Evolutionary conservation across 495 filamentous ascomycete species (phyloP).

Genomic region (Melanomma pulvis-pyrius): DNA sequence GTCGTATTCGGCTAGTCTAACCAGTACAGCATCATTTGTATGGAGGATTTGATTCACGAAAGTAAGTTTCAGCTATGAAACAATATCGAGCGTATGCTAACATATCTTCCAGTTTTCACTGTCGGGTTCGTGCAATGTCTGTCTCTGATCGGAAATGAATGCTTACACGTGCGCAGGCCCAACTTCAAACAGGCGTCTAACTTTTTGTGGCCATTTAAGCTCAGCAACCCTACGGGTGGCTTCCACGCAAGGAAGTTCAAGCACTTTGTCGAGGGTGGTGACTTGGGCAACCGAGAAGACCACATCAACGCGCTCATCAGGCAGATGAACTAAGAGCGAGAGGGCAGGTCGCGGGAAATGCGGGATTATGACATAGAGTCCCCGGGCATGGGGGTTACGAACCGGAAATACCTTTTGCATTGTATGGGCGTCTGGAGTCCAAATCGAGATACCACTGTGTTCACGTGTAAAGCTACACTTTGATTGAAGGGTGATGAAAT

Average conservation of each 20-base stretch:
- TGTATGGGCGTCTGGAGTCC: conserved; percentile 19
- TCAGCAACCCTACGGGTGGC: conserved; percentile 93
- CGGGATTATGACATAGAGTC: conserved; percentile 16
- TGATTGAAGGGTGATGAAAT: conserved; percentile 23
- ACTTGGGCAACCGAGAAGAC: conserved; percentile 96
- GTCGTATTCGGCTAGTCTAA: conserved; percentile 8
- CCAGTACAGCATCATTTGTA: conserved; percentile 79
- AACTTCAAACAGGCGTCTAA: conserved; percentile 98
- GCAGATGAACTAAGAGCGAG: conserved; percentile 87
- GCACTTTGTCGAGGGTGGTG: conserved; percentile 99
- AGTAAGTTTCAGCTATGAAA: conserved; percentile 44
- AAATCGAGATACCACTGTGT: conserved; percentile 2
- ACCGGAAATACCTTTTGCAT: conserved; percentile 22
- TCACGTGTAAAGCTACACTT: conserved; percentile 12
- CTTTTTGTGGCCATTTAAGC: conserved; percentile 99
- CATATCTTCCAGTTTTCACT: conserved; percentile 63
- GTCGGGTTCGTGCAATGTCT: conserved; percentile 56
- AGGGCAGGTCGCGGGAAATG: conserved; percentile 5
- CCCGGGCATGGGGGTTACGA: conserved; percentile 20
- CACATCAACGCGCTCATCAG: conserved; percentile 96
- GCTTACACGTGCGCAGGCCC: conserved; percentile 16
- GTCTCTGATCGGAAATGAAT: not conserved
- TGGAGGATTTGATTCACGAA: conserved; percentile 99
- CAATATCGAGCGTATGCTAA: conserved; percentile 4
- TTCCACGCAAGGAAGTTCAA: conserved; percentile 97